A percentile compares a stretch with the other conserved stretches of the same genome.
phyloP scores from a whole-genome alignment of 495 filamentous ascomycete species.

The Hypoxylon fragiforme region DNA sequence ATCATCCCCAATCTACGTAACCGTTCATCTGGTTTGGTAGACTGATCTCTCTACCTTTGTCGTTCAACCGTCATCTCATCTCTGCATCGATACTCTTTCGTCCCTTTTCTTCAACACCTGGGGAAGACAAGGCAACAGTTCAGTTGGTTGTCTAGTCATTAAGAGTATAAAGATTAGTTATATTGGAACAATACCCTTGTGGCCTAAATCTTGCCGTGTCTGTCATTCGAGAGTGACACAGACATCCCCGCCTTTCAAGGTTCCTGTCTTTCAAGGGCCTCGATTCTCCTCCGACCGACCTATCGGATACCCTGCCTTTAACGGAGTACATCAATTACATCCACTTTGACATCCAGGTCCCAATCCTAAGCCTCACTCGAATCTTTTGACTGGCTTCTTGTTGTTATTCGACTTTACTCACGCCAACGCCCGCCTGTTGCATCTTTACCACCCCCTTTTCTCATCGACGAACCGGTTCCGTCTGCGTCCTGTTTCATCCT shows the following conservation, averaged over 20 bases:
- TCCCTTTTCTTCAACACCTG: conserved; percentile 10
- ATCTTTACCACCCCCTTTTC: conserved; percentile 21
- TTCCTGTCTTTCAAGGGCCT: conserved; percentile 32
- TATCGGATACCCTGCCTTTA: conserved; percentile 42
- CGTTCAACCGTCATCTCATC: conserved; percentile 4
- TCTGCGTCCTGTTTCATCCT: conserved; percentile 13
- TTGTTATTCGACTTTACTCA: conserved; percentile 24
- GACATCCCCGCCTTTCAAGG: conserved; percentile 43
- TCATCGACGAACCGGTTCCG: conserved; percentile 21
- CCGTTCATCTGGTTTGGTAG: conserved; percentile 4
- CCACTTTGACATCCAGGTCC: conserved; percentile 39
- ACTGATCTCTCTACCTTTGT: background rate
- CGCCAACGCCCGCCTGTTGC: conserved; percentile 24
- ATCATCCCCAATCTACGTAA: background rate
- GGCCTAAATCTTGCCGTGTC: conserved; percentile 24
- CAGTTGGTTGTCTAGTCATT: conserved; percentile 1
- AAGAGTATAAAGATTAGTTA: background rate
- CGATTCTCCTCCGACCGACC: conserved; percentile 39
- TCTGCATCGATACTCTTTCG: too few species aligned
- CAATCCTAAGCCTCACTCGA: conserved; percentile 27
- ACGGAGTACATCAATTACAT: conserved; percentile 40
- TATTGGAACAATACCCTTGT: too few species aligned
- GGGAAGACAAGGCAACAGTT: conserved; percentile 1
- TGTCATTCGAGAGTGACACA: conserved; percentile 36
- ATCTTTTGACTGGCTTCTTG: conserved; percentile 25